Percentiles rank a stretch among this genome's conserved stretches.
These are phyloP conservation scores for Candida parachauliodes DNA, from an alignment of 805 yeast genomes.

Conservation along the genomic window DNA sequence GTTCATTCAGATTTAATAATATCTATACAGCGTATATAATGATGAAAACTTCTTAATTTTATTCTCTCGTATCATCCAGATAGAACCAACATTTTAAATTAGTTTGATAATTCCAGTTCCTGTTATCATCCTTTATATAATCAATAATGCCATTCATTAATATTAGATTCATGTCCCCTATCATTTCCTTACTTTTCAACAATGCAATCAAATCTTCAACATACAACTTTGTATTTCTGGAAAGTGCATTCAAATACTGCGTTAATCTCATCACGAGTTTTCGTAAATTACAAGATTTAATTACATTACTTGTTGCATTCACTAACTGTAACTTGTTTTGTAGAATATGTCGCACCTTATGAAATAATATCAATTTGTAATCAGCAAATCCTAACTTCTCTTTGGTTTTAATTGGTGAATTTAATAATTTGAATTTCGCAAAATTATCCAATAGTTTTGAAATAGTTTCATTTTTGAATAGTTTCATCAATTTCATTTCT, in stretches of 20 bases:
- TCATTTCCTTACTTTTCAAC: constrained; percentile 10
- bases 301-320: constrained; percentile 22
- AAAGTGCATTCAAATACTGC: neutral
- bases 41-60: too few species aligned
- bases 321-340: constrained; percentile 21
- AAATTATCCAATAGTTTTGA: constrained; percentile 15
- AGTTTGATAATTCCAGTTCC: constrained; percentile 22
- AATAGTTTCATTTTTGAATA: constrained; percentile 18
- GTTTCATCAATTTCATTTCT: constrained; percentile 16
- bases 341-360: constrained; percentile 23
- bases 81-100: constrained; percentile 16
- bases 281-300: constrained; percentile 15
- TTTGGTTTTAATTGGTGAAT: neutral
- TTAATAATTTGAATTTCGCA: constrained; percentile 9
- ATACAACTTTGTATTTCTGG: constrained; percentile 9
- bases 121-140: constrained; percentile 15
- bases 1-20: too few species aligned
- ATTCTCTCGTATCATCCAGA: too few species aligned
- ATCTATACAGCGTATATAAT: too few species aligned
- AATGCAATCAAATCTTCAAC: constrained; percentile 13
- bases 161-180: constrained; percentile 14
- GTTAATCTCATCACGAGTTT: constrained; percentile 12
- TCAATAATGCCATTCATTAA: constrained; percentile 26
- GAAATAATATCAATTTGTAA: constrained; percentile 18
- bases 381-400: constrained; percentile 3